Evolutionary conservation across 768 basidiomycete genomes (phyloP), one percentile per base, ranked within the genome.

Genomic region (Phylloporus arenicola): DNA sequence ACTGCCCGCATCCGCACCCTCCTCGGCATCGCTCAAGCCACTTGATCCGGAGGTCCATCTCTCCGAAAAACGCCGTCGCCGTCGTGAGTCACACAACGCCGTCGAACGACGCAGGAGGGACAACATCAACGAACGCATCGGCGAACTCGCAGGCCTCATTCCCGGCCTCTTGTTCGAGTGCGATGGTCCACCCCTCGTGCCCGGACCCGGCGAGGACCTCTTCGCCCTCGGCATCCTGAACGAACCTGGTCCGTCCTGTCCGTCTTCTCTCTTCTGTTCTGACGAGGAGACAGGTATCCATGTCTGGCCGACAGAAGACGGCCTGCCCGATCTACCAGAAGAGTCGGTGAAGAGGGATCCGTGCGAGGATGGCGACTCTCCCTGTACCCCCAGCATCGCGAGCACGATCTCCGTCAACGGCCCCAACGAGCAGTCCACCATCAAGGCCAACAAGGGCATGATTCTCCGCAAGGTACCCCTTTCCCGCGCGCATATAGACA

Each of bases 401-500:
- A n/a, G n/a, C 19, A 47, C 48, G 12, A 30, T 45, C 14, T 24
- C 31, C 42, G 54, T 35, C 22, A 68, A 66, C 8, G 45, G 4
- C 7, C 2, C 14, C 4, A 47, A 7, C 19, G 73, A 75, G 29
- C 72, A 71, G 17, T 68, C 66, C 17, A 75, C 77, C 27, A 84
- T 89, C 47, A 94, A 94, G 64, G 92, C 92, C 24, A 94, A 95
- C 71, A 95, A 95, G 75, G 92, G 92, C 30, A 89, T 94, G 83
- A 92, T 95, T 38, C 69, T 95, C 40, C 68, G 88, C 57, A 95
- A 89, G 77, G 84, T 82, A 48, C 9, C 11, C 44, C 45, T 35
- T 20, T 22, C 2, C 13, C 17, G 8, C 6, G 9, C 39, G 25
- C 47, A 46, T 47, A 48, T 3, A 43, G 41, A 11, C 4, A 6